These are phyloP conservation scores for Citrus sp. DNA, from an alignment of 345 rosid species.

Conservation along the genomic window DNA sequence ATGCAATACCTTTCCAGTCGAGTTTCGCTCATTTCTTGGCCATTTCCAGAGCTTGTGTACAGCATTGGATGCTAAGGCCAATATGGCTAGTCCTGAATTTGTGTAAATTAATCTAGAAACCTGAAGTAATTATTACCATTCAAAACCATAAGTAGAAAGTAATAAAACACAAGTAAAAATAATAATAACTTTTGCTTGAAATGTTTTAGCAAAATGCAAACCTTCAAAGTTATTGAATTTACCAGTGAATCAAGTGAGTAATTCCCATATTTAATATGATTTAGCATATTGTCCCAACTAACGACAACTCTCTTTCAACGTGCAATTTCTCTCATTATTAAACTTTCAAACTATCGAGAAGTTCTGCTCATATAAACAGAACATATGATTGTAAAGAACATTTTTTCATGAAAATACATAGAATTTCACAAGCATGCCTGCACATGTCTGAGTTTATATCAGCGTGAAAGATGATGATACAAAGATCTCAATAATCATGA, in stretches of 20 bases:
- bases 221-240: background rate
- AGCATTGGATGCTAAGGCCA: conserved; percentile 85
- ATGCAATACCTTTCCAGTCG: conserved; percentile 42
- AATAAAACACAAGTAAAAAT: background rate
- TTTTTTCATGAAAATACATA: background rate
- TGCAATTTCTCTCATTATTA: background rate
- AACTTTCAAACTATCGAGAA: background rate
- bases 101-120: conserved; percentile 71
- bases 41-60: conserved; percentile 91
- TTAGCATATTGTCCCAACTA: background rate
- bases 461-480: background rate
- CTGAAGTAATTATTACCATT: conserved; percentile 36
- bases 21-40: conserved; percentile 57
- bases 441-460: background rate
- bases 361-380: background rate
- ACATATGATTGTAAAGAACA: background rate
- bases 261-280: background rate
- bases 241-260: background rate
- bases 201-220: background rate
- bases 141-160: background rate
- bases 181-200: background rate
- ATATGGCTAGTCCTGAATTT: conserved; percentile 69
- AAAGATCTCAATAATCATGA: background rate
- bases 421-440: background rate
- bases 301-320: background rate